Conservation (phyloP, 108 stramenopile genomes). For the Fistulifera pelliculosa region DNA sequence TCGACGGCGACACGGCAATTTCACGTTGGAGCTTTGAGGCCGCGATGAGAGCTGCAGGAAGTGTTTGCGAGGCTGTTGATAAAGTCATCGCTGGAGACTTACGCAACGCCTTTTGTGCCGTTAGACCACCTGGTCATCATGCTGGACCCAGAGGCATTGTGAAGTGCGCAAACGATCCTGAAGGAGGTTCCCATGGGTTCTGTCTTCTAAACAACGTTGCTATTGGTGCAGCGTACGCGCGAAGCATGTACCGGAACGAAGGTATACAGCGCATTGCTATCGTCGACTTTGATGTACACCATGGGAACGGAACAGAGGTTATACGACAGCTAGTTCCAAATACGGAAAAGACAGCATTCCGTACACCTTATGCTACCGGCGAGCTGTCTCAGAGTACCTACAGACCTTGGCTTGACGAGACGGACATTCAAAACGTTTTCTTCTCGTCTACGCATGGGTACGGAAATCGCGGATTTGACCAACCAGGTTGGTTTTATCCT, state of each 20-base stretch:
- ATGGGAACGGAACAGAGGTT: slow-evolving; percentile 96
- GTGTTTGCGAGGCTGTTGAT: slow-evolving; percentile 84
- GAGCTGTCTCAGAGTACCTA: slow-evolving; percentile 56
- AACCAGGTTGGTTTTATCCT: slow-evolving; percentile 85
- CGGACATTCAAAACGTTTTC: slow-evolving; percentile 83
- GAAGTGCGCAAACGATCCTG: slow-evolving; percentile 79
- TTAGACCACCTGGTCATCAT: slow-evolving; percentile 99
- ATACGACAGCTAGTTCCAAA: slow-evolving; percentile 80
- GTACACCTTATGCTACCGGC: slow-evolving; percentile 75
- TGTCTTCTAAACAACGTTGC: slow-evolving; percentile 99
- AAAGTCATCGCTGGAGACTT: slow-evolving; percentile 69
- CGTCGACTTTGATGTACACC: slow-evolving; percentile 92
- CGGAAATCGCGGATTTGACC: slow-evolving; percentile 74
- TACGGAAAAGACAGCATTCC: slow-evolving; percentile 54
- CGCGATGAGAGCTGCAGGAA: slow-evolving; percentile 80
- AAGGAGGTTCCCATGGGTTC: slow-evolving; percentile 90
- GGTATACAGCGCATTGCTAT: slow-evolving; percentile 81
- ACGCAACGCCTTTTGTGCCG: slow-evolving; percentile 89
- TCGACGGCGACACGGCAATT: slow-evolving; percentile 82
- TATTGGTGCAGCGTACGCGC: slow-evolving; percentile 96
- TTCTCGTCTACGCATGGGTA: slow-evolving; percentile 91
- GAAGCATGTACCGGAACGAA: slow-evolving; percentile 77
- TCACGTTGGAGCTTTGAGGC: slow-evolving; percentile 87
- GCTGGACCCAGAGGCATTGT: slow-evolving; percentile 93
- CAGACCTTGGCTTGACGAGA: slow-evolving; percentile 88